phyloP scores from a whole-genome alignment of 805 yeast genomes.

The Cephaloascus fragrans region DNA sequence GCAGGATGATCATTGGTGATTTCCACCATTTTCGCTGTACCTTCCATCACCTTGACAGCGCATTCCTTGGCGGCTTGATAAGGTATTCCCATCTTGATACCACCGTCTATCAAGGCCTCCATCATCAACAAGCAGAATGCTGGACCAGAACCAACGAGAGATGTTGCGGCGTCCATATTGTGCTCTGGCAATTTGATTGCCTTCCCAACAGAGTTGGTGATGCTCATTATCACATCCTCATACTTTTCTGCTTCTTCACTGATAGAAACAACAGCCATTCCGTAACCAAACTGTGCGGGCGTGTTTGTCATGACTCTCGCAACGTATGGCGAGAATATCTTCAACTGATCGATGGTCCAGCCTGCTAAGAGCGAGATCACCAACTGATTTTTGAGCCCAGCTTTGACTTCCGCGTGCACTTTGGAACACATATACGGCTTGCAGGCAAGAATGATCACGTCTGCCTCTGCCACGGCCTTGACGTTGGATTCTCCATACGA shows the following conservation, averaged over 20 bases:
- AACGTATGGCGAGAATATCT: slow-evolving; percentile 42
- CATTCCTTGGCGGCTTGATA: slow-evolving; percentile 71
- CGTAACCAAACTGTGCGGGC: slow-evolving; percentile 87
- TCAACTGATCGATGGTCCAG: slow-evolving; percentile 68
- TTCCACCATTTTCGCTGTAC: slow-evolving; percentile 85
- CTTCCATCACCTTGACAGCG: slow-evolving; percentile 91
- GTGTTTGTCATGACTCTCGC: slow-evolving; percentile 98
- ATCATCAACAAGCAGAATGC: slow-evolving; percentile 85
- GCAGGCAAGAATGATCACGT: slow-evolving; percentile 72
- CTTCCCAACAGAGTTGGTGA: slow-evolving; percentile 58
- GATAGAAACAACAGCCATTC: slow-evolving; percentile 88
- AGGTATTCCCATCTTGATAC: slow-evolving; percentile 89
- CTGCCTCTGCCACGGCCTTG: slow-evolving; percentile 52
- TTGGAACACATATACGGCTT: slow-evolving; percentile 75
- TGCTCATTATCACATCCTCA: slow-evolving; percentile 37
- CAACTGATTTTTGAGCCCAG: slow-evolving; percentile 37
- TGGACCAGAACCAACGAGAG: slow-evolving; percentile 93
- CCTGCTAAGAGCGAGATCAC: slow-evolving; percentile 88
- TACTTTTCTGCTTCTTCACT: slow-evolving; percentile 37
- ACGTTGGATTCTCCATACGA: slow-evolving; percentile 40
- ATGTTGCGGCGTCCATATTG: slow-evolving; percentile 94
- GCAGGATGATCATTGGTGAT: slow-evolving; percentile 84
- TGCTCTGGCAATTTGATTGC: slow-evolving; percentile 71
- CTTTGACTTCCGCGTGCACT: slow-evolving; percentile 43
- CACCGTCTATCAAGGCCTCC: slow-evolving; percentile 92